Evolutionary conservation across 2,329 filamentous ascomycete genomes (phyloP).

Genomic region (Didymellaceae sp.): DNA sequence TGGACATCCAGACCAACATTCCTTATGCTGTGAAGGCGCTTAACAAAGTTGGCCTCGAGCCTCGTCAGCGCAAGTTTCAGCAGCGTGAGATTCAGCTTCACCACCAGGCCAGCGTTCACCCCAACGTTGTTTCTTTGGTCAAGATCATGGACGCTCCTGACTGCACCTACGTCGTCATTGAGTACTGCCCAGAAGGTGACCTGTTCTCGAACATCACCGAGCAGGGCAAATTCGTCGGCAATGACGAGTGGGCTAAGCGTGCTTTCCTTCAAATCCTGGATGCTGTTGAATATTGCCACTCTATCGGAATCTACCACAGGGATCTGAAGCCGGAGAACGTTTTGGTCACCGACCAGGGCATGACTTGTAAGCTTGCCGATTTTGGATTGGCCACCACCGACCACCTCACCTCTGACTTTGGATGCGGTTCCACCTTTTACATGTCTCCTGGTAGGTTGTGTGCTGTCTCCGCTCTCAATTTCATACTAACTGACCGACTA

Average conservation of each 20-base stretch:
- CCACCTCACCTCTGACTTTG: conserved; percentile 87
- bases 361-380: conserved; percentile 93
- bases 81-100: conserved; percentile 92
- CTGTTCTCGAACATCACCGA: conserved; percentile 98
- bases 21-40: conserved; percentile 96
- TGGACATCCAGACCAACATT: conserved; percentile 79
- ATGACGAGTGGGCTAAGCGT: conserved; percentile 84
- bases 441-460: conserved; percentile 93
- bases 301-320: conserved; percentile 91
- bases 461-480: no score
- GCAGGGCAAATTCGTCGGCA: conserved; percentile 88
- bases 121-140: conserved; percentile 90
- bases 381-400: conserved; percentile 94
- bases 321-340: conserved; percentile 99
- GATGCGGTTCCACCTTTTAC: conserved; percentile 98
- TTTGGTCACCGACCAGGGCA: conserved; percentile 84
- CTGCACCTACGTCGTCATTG: conserved; percentile 94
- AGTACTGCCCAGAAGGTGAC: conserved; percentile 96
- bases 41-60: conserved; percentile 91
- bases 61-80: conserved; percentile 87
- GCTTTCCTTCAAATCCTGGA: conserved; percentile 95
- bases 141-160: conserved; percentile 92
- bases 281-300: conserved; percentile 95
- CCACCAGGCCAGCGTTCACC: conserved; percentile 84
- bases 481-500: conserved; percentile 53